Evolutionary conservation across 306 rosid species (phyloP), one percentile per base, ranked within the genome.

Genomic region (Trifolium subterraneum): DNA sequence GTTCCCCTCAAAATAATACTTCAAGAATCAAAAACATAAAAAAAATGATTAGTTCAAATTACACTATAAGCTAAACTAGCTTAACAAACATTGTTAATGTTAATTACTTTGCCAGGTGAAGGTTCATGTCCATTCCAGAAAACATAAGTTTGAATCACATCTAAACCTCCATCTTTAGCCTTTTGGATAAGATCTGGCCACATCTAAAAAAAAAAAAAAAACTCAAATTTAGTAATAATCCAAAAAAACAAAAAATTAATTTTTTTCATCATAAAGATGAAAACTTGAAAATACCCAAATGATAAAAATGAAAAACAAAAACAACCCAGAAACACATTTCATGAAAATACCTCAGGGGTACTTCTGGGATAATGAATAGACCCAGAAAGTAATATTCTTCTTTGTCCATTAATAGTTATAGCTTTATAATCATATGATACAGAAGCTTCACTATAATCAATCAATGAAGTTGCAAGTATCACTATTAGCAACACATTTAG

Each of bases 121-220:
- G 99, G 96, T 51, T 94, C 99, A 68, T 94, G 99, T 58, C 99
- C 99, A 90, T 94, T 94, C 99, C 99, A 94, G 82, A 94, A 94
- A 48, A 94, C 98, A 71, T 94, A 94, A 65, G 98, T 94, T 83
- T 94, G 91, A 86, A 94, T 86, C 52, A 90, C 99, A 90, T 94
- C 99, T 83, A 94, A 83, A 42, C 99, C 99, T 82, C 99, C 99
- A 65, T 92, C 92, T 77, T 92, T 94, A 4, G 99, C 99, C 84
- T 89, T 94, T 83, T 92, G 96, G 74, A 94, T 90, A 84, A 94
- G 97, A 90, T 94, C 98, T 81, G 99, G 98, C 99, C 99, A 94
- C 99, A 94, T 94, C 99, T 94, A 82, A 76, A 59, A 20, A n/a
- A 10, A 39, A 9, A 9, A 18, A 70, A 64, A 59, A 68, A 64